Evolutionary conservation across 2,329 filamentous ascomycete genomes (phyloP).

Genomic region (Fusarium subtropicale): DNA sequence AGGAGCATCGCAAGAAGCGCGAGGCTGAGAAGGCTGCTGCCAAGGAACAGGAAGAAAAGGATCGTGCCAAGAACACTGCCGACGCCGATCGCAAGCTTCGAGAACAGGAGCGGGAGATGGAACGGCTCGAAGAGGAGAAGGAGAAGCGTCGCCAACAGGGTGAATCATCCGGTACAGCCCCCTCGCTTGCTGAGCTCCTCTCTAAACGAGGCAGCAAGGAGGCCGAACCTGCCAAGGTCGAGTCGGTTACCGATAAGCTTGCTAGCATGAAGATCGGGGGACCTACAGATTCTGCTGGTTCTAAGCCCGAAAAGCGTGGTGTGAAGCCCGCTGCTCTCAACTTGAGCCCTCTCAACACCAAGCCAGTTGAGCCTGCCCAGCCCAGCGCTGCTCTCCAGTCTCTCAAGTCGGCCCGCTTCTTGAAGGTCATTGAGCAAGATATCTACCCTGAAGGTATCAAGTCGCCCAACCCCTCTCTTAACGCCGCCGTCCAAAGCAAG

Average conservation of each 20-base stretch:
- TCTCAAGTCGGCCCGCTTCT: slow-evolving; percentile 89
- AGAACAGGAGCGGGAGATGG: slow-evolving; percentile 79
- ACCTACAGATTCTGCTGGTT: slow-evolving; percentile 62
- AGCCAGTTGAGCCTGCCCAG: slow-evolving; percentile 88
- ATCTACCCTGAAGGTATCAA: slow-evolving; percentile 86
- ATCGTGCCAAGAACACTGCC: slow-evolving; percentile 59
- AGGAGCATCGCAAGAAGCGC: slow-evolving; percentile 59
- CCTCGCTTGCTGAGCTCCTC: slow-evolving; percentile 65
- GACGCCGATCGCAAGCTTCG: slow-evolving; percentile 74
- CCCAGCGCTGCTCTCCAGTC: slow-evolving; percentile 94
- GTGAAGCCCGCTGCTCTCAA: slow-evolving; percentile 89
- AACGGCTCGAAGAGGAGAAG: slow-evolving; percentile 77
- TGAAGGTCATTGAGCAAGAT: slow-evolving; percentile 81
- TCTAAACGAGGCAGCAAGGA: slow-evolving; percentile 57
- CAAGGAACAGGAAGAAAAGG: slow-evolving; percentile 63
- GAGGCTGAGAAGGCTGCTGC: slow-evolving; percentile 60
- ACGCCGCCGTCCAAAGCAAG: slow-evolving; percentile 82
- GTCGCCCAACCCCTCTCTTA: slow-evolving; percentile 92
- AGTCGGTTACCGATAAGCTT: slow-evolving; percentile 61
- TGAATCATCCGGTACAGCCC: slow-evolving; percentile 61
- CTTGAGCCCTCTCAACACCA: slow-evolving; percentile 82
- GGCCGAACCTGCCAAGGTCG: slow-evolving; percentile 52
- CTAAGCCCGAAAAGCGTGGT: slow-evolving; percentile 68
- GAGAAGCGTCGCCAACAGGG: slow-evolving; percentile 66
- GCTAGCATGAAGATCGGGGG: slow-evolving; percentile 63